Evolutionary conservation across 139 green algal genomes (phyloP).

Genomic region (Chlorella sp.): DNA sequence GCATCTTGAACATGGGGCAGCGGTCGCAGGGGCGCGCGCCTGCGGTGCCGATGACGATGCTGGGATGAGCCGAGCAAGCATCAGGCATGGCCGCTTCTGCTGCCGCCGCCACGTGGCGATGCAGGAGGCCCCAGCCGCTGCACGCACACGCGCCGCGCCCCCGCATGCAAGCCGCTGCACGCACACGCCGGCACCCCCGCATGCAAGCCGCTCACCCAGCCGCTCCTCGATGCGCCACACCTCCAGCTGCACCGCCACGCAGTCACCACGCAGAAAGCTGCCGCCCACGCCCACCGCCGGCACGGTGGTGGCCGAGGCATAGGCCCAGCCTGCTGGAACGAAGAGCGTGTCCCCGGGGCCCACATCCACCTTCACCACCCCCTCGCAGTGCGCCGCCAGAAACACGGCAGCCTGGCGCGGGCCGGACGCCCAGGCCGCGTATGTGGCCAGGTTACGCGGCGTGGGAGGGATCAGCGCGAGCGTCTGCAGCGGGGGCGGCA

Average conservation of each 20-base stretch:
- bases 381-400: slow-evolving; percentile 28
- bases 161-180: no score
- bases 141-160: no score
- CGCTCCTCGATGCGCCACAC: slow-evolving; percentile 25
- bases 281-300: slow-evolving; percentile 13
- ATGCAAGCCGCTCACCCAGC: no score
- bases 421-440: slow-evolving; percentile 20
- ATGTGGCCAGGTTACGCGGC: slow-evolving; percentile 26
- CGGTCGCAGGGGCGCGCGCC: slow-evolving; percentile 2
- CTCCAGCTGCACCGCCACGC: slow-evolving; percentile 30
- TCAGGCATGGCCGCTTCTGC: no score
- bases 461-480: slow-evolving; percentile 27
- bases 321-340: slow-evolving; percentile 21
- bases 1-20: slow-evolving; percentile 23
- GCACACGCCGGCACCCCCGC: neutral
- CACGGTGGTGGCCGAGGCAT: slow-evolving; percentile 12
- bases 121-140: no score
- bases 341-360: slow-evolving; percentile 26
- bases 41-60: no score
- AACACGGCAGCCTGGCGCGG: slow-evolving; percentile 23
- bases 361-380: slow-evolving; percentile 10
- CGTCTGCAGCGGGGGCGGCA: neutral
- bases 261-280: slow-evolving; percentile 14
- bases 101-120: no score
- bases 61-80: no score